These are phyloP conservation scores for Cutaneotrichosporon sp. DNA, from an alignment of 1,284 basidiomycete genomes.

Conservation along the genomic window DNA sequence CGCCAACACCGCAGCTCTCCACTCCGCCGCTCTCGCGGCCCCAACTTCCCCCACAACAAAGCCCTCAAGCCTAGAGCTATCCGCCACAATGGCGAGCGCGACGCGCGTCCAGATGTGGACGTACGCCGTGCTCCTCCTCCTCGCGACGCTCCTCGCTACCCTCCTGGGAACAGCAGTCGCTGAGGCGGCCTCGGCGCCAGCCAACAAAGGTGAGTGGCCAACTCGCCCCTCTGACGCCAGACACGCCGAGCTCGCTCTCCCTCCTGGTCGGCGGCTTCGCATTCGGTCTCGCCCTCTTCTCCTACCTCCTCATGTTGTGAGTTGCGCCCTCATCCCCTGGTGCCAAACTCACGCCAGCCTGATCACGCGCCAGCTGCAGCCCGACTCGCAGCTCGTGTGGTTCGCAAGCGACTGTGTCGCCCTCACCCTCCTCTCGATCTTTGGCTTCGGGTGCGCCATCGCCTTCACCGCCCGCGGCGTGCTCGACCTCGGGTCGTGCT, in stretches of 20 bases:
- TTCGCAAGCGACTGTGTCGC: not conserved
- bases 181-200: not conserved
- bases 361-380: not conserved
- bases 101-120: not conserved
- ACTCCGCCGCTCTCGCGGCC: no score
- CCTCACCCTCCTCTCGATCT: not conserved
- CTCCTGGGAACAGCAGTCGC: not conserved
- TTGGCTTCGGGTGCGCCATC: not conserved
- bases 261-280: not conserved
- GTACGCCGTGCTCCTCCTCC: not conserved
- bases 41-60: not conserved
- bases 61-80: not conserved
- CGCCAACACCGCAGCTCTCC: not conserved
- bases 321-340: not conserved
- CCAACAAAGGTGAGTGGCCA: not conserved
- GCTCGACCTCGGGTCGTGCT: not conserved
- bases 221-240: not conserved
- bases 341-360: not conserved
- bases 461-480: not conserved
- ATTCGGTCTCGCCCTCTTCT: not conserved
- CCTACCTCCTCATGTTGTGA: slow-evolving; percentile 4
- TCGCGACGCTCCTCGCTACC: not conserved
- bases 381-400: not conserved
- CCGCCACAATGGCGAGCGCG: not conserved
- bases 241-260: not conserved